phyloP scores from a whole-genome alignment of 2,329 filamentous ascomycete genomes.

The Erysiphe pisi region DNA sequence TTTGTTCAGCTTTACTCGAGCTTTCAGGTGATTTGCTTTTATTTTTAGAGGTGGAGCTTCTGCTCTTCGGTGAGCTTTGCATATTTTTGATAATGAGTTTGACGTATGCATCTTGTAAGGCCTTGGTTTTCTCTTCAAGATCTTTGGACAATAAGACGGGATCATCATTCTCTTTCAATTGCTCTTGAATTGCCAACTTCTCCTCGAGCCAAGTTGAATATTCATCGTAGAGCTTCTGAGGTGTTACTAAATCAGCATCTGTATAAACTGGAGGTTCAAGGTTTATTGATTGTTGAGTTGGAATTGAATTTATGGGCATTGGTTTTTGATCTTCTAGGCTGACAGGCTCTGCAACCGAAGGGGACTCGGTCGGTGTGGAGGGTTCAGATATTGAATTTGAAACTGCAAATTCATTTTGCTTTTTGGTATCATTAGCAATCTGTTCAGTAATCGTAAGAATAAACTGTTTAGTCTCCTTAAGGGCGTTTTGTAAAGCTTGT shows the following conservation, averaged over 20 bases:
- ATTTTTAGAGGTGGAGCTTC: slow-evolving; percentile 38
- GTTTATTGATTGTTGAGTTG: slow-evolving; percentile 41
- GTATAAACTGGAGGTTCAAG: slow-evolving; percentile 59
- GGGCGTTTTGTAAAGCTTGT: slow-evolving; percentile 54
- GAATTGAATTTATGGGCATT: slow-evolving; percentile 35
- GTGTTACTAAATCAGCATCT: slow-evolving; percentile 56
- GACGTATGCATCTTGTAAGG: slow-evolving; percentile 59
- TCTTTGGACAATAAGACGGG: slow-evolving; percentile 65
- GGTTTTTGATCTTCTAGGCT: slow-evolving; percentile 59
- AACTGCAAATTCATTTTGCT: slow-evolving; percentile 45
- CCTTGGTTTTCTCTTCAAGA: slow-evolving; percentile 54
- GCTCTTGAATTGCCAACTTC: slow-evolving; percentile 59
- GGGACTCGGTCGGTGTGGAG: slow-evolving; percentile 39
- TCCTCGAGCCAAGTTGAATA: slow-evolving; percentile 64
- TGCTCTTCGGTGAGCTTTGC: slow-evolving; percentile 42
- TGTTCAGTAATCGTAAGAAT: slow-evolving; percentile 58
- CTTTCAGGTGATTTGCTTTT: slow-evolving; percentile 38
- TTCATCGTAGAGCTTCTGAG: slow-evolving; percentile 52
- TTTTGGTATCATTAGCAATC: slow-evolving; percentile 58
- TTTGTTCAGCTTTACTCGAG: slow-evolving; percentile 34
- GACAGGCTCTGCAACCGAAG: slow-evolving; percentile 47
- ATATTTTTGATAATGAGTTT: slow-evolving; percentile 61
- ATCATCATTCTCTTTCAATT: slow-evolving; percentile 58
- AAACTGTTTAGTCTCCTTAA: slow-evolving; percentile 62
- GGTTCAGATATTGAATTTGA: slow-evolving; percentile 39